Conservation (phyloP, 768 basidiomycete species). For the Scleroderma citrinum region DNA sequence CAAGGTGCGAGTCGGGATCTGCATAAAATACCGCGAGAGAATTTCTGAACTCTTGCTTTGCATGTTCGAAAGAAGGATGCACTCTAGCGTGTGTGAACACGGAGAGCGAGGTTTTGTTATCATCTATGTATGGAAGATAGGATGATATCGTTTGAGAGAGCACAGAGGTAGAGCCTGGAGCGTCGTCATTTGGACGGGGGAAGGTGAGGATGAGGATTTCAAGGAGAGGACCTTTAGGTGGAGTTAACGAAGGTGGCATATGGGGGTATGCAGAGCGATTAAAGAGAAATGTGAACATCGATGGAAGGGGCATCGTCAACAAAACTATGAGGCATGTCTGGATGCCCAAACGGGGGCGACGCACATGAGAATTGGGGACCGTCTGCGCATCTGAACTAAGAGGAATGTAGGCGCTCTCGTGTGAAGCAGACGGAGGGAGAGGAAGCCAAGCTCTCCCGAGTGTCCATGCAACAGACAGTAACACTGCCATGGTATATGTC, state of each 20-base stretch:
- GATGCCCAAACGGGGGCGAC: constrained; percentile 11
- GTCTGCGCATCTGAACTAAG: neutral
- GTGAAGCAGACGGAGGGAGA: neutral
- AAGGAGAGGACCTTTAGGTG: constrained; percentile 25
- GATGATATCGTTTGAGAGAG: constrained; percentile 34
- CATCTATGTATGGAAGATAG: constrained; percentile 29
- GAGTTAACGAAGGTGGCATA: constrained; percentile 7
- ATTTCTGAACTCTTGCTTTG: constrained; percentile 21
- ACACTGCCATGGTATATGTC: constrained; percentile 31
- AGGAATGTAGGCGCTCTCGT: constrained; percentile 1
- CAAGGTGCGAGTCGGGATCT: constrained; percentile 26
- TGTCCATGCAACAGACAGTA: constrained; percentile 19
- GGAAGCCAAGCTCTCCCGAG: constrained; percentile 5
- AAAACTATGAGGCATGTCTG: constrained; percentile 17
- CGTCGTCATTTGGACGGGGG: constrained; percentile 30
- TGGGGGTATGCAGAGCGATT: constrained; percentile 1
- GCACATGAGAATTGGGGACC: neutral
- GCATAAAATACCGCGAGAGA: constrained; percentile 16
- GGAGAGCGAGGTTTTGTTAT: constrained; percentile 24
- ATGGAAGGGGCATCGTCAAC: constrained; percentile 2
- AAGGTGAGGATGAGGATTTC: constrained; percentile 38
- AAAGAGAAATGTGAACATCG: constrained; percentile 2
- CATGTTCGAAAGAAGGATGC: constrained; percentile 29
- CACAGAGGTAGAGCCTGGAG: constrained; percentile 17
- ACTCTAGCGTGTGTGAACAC: constrained; percentile 33